Percentiles rank a stretch among this genome's conserved stretches.
phyloP scores from a whole-genome alignment of 345 rosid species.

The Streptanthus diversifolius region DNA sequence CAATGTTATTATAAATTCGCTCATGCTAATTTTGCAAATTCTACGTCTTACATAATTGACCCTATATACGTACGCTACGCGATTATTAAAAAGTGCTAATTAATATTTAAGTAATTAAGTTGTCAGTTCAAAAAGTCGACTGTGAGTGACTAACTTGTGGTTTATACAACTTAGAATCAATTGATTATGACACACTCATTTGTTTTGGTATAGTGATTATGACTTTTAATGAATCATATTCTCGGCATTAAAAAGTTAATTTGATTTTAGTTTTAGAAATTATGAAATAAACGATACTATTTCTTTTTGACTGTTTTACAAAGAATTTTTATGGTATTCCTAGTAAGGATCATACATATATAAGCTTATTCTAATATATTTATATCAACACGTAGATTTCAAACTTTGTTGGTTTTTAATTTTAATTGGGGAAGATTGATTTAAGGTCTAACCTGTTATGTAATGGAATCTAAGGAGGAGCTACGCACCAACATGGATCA shows the following conservation, averaged over 20 bases:
- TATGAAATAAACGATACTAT: background rate
- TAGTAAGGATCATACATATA: background rate
- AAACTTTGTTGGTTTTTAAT: background rate
- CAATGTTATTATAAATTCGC: background rate
- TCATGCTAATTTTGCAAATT: background rate
- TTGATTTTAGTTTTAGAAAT: too few species aligned
- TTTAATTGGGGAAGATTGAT: background rate
- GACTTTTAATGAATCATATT: background rate
- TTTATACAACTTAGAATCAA: constrained; percentile 25
- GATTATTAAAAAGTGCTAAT: background rate
- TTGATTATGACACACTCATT: constrained; percentile 14
- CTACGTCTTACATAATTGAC: background rate
- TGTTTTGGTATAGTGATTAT: constrained; percentile 12
- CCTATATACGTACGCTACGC: background rate
- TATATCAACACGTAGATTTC: too few species aligned
- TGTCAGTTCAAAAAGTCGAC: constrained; percentile 7
- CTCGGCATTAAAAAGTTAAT: background rate
- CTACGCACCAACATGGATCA: background rate
- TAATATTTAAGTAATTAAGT: background rate
- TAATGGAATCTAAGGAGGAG: background rate
- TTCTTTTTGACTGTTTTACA: background rate
- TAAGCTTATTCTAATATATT: background rate
- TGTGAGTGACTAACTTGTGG: constrained; percentile 16
- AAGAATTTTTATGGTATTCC: background rate
- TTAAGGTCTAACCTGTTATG: background rate